Conservation (phyloP, 2,329 filamentous ascomycete genomes). For the Monilinia laxa region DNA sequence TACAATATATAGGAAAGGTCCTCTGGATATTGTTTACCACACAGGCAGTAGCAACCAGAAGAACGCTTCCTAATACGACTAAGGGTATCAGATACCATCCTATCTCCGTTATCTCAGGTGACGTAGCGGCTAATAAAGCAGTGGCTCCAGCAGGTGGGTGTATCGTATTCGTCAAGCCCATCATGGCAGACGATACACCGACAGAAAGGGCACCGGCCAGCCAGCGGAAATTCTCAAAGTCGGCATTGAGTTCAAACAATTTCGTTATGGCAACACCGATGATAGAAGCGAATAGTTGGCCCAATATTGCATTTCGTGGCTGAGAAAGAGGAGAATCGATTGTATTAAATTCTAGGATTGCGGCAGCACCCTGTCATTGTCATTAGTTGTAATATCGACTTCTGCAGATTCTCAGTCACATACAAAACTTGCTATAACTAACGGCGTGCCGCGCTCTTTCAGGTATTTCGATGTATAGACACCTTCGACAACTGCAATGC, state of each 20-base stretch:
- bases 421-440: conserved; percentile 71
- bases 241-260: conserved; percentile 55
- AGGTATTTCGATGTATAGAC: conserved; percentile 55
- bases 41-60: conserved; percentile 64
- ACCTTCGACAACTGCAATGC: conserved; percentile 59
- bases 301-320: conserved; percentile 66
- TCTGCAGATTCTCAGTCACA: conserved; percentile 40
- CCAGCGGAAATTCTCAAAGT: conserved; percentile 56
- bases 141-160: conserved; percentile 76
- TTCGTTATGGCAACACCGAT: conserved; percentile 63
- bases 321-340: conserved; percentile 72
- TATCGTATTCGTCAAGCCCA: conserved; percentile 69
- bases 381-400: background rate
- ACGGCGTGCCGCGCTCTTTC: conserved; percentile 51
- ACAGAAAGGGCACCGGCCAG: conserved; percentile 65
- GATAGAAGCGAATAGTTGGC: conserved; percentile 63
- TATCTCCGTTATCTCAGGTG: conserved; percentile 52
- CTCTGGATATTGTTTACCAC: conserved; percentile 66
- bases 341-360: conserved; percentile 71
- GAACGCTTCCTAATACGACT: conserved; percentile 56
- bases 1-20: conserved; percentile 62
- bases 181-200: conserved; percentile 60
- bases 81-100: conserved; percentile 70
- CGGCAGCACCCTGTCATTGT: conserved; percentile 58
- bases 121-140: conserved; percentile 65